phyloP scores from a whole-genome alignment of 2,329 filamentous ascomycete species.

The Talaromyces sp. region DNA sequence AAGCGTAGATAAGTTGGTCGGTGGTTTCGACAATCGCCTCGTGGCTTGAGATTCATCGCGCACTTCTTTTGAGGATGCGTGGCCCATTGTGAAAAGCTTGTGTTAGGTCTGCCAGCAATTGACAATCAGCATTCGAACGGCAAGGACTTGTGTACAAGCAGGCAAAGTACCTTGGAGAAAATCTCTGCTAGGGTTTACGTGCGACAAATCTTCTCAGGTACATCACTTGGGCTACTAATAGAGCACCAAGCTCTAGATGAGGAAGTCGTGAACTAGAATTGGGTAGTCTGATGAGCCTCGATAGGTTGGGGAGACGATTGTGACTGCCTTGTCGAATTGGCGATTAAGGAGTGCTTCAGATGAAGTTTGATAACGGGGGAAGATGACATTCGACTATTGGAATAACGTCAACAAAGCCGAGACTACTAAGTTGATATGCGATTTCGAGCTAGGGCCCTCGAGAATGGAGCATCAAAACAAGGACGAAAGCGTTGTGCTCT shows the following conservation, averaged over 20 bases:
- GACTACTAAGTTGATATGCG: background rate
- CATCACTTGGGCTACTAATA: background rate
- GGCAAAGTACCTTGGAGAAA: background rate
- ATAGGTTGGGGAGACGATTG: background rate
- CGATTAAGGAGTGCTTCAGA: background rate
- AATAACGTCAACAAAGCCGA: background rate
- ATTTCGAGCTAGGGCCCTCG: background rate
- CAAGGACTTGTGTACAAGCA: background rate
- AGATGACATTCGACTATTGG: background rate
- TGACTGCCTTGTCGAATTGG: background rate
- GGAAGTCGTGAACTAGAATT: background rate
- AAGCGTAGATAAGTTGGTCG: conserved; percentile 26
- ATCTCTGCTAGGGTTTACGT: background rate
- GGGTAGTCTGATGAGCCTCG: background rate
- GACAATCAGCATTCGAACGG: background rate
- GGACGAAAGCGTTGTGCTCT: conserved; percentile 14
- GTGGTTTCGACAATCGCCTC: conserved; percentile 38
- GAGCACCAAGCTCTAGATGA: background rate
- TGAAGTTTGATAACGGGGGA: background rate
- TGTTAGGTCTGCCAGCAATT: background rate
- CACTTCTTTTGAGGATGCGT: conserved; percentile 31
- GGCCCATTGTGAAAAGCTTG: conserved; percentile 31
- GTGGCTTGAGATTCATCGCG: conserved; percentile 32
- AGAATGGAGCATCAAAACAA: conserved; percentile 11
- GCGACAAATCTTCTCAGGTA: background rate